Base-by-base conservation (phyloP, 2,329 filamentous ascomycete genomes). In the Sporothrix curviconia region DNA sequence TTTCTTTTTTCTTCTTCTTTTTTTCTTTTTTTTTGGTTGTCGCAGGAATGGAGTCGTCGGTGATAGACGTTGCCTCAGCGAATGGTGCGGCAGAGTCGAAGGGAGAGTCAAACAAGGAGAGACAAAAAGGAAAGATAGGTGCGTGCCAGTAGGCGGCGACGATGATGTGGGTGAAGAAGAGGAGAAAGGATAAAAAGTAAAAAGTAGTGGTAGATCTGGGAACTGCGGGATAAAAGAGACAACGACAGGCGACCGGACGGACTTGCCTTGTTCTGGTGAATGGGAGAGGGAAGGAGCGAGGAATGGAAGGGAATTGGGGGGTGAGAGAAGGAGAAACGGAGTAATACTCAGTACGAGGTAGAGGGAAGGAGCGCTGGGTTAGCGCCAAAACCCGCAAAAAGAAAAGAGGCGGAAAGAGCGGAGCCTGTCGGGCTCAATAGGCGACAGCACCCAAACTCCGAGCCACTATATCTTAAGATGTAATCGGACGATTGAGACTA, bases 191-290 rank as follows among this genome's bases (percentile, higher is more conserved):
- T 22, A 22, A 22, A 25, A 39, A 44, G 22, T 28, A 40, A 57
- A 44, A 44, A 28, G 24, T 53, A 25, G 39, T 22, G 49, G 43
- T 22, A 55, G 57, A 44, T 58, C 43, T 56, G 54, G 37, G 39
- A 51, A 55, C 28, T 34, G 51, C 36, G 43, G 32, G 24, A 56
- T 44, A 44, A 53, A 55, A 39, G 40, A 46, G 44, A 36, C 25
- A 32, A 43, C 14, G 44, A 19, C n/a, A n/a, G n/a, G 37, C 37
- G n/a, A 46, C 32, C 30, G 54, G 17, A n/a, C 32, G 37, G 24
- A 15, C n/a, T 19, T n/a, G n/a, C 37, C 46, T n/a, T n/a, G n/a
- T n/a, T n/a, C n/a, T n/a, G n/a, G n/a, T n/a, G 28, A 37, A 39
- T 25, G 36, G 44, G 19, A 24, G 46, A 37, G 28, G 34, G 52